phyloP scores from a whole-genome alignment of 2,329 filamentous ascomycete species.

The Fusarium equiseti region DNA sequence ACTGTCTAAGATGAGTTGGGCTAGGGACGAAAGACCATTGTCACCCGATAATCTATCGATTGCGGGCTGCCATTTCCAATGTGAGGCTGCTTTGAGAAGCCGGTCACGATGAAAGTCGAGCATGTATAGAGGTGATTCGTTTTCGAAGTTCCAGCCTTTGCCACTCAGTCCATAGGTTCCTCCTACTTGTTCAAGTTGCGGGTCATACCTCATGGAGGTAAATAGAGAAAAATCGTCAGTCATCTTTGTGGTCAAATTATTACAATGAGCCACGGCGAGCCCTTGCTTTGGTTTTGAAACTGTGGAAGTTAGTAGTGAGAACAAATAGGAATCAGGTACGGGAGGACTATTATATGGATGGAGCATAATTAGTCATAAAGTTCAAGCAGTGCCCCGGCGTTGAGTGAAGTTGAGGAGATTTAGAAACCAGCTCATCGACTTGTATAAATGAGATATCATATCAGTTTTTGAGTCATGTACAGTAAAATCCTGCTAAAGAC shows the following conservation, averaged over 20 bases:
- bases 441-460: background rate
- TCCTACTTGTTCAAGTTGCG: constrained; percentile 61
- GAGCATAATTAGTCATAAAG: constrained; percentile 2
- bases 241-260: constrained; percentile 44
- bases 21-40: constrained; percentile 58
- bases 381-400: background rate
- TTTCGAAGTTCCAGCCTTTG: constrained; percentile 65
- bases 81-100: constrained; percentile 71
- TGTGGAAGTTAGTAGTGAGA: background rate
- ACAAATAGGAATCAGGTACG: background rate
- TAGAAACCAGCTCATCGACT: background rate
- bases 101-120: constrained; percentile 82
- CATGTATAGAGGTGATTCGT: constrained; percentile 79
- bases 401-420: background rate
- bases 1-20: constrained; percentile 49
- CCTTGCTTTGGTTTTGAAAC: background rate
- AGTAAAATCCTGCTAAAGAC: background rate
- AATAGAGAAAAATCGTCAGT: constrained; percentile 70
- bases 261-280: background rate
- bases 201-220: constrained; percentile 79
- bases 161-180: constrained; percentile 52
- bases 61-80: constrained; percentile 68
- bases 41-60: constrained; percentile 59
- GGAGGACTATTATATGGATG: background rate
- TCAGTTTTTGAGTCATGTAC: background rate